These are phyloP conservation scores for Trametes cingulata DNA, from an alignment of 768 basidiomycete species.

Conservation along the genomic window DNA sequence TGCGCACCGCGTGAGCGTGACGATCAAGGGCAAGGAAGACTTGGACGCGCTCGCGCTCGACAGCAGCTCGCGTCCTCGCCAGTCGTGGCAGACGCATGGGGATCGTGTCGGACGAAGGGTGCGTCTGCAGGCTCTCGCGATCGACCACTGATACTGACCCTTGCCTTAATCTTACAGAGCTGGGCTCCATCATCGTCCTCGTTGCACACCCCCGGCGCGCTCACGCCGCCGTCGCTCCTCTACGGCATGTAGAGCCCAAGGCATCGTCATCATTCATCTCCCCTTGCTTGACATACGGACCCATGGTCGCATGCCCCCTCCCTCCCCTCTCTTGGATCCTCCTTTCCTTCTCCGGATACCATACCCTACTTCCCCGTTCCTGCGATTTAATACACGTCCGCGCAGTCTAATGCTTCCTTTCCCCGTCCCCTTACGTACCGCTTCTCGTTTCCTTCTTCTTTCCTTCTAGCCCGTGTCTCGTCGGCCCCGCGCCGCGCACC, in stretches of 20 bases:
- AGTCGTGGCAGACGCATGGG: slow-evolving; percentile 25
- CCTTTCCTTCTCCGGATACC: not conserved
- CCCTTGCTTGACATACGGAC: not conserved
- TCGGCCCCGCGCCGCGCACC: not conserved
- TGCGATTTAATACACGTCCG: not conserved
- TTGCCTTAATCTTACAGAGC: slow-evolving; percentile 1
- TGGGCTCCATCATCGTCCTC: slow-evolving; percentile 17
- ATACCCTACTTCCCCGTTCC: not conserved
- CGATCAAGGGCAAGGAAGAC: slow-evolving; percentile 36
- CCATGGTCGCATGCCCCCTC: not conserved
- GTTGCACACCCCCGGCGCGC: not conserved
- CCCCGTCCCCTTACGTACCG: not conserved
- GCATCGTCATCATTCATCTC: not conserved
- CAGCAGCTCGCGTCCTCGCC: slow-evolving; percentile 9
- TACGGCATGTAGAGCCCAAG: not conserved
- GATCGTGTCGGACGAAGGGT: slow-evolving; percentile 19
- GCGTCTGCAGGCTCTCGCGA: not conserved
- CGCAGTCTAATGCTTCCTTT: not conserved
- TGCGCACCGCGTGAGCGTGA: slow-evolving; percentile 41
- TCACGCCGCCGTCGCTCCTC: not conserved
- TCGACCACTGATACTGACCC: not conserved
- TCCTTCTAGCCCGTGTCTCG: not conserved
- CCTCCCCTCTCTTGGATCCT: not conserved
- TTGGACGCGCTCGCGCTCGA: slow-evolving; percentile 25
- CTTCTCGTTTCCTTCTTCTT: not conserved